Evolutionary conservation across 208 protist genomes (phyloP).

Genomic region (Naegleria gruberi): DNA sequence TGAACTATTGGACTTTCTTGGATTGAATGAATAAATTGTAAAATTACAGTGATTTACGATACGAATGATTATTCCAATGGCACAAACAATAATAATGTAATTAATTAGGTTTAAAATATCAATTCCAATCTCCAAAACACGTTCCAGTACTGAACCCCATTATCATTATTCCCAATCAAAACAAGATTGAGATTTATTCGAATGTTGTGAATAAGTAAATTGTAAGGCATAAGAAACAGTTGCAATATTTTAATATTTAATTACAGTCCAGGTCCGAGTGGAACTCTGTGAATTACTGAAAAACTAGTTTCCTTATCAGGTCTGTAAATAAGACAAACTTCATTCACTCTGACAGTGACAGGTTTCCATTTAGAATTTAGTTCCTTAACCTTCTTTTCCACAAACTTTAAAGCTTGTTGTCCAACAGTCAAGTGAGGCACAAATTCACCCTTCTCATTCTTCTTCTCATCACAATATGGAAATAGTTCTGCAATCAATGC

Average conservation of each 20-base stretch:
- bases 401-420: not conserved
- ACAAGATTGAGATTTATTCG: too few relatives aligned
- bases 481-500: not conserved
- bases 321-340: not conserved
- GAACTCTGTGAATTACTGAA: not conserved
- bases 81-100: too few relatives aligned
- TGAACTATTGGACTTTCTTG: not conserved
- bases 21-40: not conserved
- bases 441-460: not conserved
- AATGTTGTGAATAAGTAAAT: too few relatives aligned
- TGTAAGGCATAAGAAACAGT: too few relatives aligned
- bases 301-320: not conserved
- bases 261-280: too few relatives aligned
- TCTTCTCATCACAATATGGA: not conserved
- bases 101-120: too few relatives aligned
- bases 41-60: too few relatives aligned
- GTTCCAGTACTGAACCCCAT: too few relatives aligned
- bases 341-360: not conserved
- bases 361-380: not conserved
- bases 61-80: too few relatives aligned
- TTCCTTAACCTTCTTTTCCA: not conserved
- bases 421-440: conserved; percentile 9
- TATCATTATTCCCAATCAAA: too few relatives aligned
- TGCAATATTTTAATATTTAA: too few relatives aligned
- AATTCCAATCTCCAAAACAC: too few relatives aligned